Evolutionary conservation across 306 rosid genomes (phyloP), one percentile per base, ranked within the genome.

Genomic region (Fagus crenata): DNA sequence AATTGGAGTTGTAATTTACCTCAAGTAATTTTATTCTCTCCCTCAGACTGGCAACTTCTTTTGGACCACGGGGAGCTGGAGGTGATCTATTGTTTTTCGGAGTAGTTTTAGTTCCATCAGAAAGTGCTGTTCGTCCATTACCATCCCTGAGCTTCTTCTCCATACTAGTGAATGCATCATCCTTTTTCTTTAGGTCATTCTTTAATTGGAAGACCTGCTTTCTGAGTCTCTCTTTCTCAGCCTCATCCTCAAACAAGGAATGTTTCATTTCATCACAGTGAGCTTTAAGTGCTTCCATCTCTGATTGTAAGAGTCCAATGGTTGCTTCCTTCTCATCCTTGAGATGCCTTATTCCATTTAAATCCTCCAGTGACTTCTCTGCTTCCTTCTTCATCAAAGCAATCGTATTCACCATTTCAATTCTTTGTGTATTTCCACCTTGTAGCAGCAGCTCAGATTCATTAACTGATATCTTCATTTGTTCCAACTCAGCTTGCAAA

Each of bases 21-120:
- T 96, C 93, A 1, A 96, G 99, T 71, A 83, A 75, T 83, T 88
- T 89, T 80, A 87, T 85, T 85, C 77, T 96, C 84, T 89, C 96
- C 87, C 73, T 89, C 68, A 90, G 89, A 81, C 80, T 84, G 35
- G 89, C 75, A 75, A 87, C 85, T 83, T 92, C 98, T 81, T 88
- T 92, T 1, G 83, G 69, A 69, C 82, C 76, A 55, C 79, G 90
- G 71, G 87, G 82, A 71, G 65, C 75, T 32, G 92, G 68, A 76
- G 80, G 54, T 69, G 77, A 59, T 67, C 73, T 90, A 51, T 79
- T 85, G 80, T 82, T 89, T 83, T 81, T 87, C 17, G 60, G 77
- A 76, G 31, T 55, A 78, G 80, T 58, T 86, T 78, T 86, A 65
- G 69, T 64, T 83, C 89, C 93, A 54, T 87, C 86, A 8, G 80